Conservation (phyloP, 169 alveolate species). For the Plasmodium vivax region DNA sequence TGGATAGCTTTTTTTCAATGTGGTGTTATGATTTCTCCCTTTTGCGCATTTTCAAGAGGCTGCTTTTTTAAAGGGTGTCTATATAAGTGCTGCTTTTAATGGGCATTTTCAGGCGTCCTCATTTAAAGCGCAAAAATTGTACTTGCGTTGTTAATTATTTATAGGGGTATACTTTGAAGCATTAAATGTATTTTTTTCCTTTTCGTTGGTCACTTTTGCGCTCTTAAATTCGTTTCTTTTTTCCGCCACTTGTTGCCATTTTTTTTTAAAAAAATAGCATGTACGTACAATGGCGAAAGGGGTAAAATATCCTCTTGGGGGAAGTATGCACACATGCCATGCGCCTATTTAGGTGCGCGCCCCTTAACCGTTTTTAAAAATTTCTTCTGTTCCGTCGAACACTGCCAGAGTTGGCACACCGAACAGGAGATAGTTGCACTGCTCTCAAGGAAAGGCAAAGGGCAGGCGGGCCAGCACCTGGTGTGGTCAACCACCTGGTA, state of each 20-base stretch:
- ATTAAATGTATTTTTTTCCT: background rate
- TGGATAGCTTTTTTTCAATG: background rate
- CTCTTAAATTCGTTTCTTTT: background rate
- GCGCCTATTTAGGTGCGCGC: background rate
- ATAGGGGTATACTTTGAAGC: background rate
- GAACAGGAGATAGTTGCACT: background rate
- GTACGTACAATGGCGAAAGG: background rate
- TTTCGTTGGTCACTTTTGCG: background rate
- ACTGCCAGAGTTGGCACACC: background rate
- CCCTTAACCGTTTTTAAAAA: background rate
- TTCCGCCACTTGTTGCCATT: background rate
- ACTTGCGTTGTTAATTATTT: background rate
- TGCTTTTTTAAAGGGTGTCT: background rate
- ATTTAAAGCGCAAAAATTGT: background rate
- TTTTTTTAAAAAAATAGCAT: background rate
- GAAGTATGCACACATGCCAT: background rate
- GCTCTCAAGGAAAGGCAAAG: background rate
- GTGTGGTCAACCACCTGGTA: background rate
- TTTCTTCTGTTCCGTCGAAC: background rate
- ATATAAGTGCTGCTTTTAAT: background rate
- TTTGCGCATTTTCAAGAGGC: background rate
- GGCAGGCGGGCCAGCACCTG: background rate
- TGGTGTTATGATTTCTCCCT: background rate
- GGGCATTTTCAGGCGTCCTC: background rate
- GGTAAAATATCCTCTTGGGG: background rate